Evolutionary conservation across 2,329 filamentous ascomycete genomes (phyloP).

Genomic region (Colletotrichum sp.): DNA sequence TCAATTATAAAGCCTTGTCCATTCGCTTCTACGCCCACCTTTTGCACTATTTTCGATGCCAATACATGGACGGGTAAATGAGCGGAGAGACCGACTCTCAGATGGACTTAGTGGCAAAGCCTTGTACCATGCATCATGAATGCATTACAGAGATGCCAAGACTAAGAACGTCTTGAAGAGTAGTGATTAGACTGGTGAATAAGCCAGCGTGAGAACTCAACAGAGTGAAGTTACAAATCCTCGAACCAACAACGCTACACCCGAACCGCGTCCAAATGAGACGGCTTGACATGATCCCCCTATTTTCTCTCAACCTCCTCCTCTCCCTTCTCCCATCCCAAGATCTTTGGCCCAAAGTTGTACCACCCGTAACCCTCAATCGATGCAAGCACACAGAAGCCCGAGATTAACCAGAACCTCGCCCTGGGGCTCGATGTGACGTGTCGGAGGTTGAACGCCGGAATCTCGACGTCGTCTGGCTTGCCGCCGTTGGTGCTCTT

Average conservation of each 20-base stretch:
- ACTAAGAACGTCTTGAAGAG: background rate
- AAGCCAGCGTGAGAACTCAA: background rate
- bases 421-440: constrained; percentile 25
- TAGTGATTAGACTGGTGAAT: background rate
- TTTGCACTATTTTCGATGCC: background rate
- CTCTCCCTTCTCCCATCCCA: constrained; percentile 11
- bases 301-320: background rate
- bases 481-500: background rate
- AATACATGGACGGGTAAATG: background rate
- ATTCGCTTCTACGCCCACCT: no score
- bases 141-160: background rate
- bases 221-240: background rate
- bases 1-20: background rate
- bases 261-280: background rate
- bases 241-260: background rate
- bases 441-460: constrained; percentile 25
- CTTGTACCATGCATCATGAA: no score
- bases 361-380: constrained; percentile 25
- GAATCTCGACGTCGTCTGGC: constrained; percentile 12
- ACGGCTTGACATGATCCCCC: background rate
- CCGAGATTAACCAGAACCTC: constrained; percentile 16
- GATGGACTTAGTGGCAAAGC: background rate
- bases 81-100: no score
- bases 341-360: constrained; percentile 26
- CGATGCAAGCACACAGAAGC: constrained; percentile 16